Base-by-base conservation (phyloP, 2,329 filamentous ascomycete genomes). In the Rhinocladiella mackenziei region DNA sequence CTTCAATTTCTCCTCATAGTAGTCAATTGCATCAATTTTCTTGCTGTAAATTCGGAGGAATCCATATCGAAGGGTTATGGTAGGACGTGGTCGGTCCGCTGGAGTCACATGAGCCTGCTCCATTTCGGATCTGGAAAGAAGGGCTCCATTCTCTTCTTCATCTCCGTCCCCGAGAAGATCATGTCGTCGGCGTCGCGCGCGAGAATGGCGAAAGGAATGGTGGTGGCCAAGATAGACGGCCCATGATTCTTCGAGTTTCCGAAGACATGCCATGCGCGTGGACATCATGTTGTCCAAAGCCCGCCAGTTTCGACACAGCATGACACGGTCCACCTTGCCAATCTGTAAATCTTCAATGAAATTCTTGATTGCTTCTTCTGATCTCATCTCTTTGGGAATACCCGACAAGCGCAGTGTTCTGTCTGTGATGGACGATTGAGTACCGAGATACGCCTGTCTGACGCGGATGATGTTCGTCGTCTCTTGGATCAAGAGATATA, bases 361-460 rank as follows among this genome's bases (percentile, higher is more conserved):
- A 2, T 86, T 74, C 62, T 87, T 92, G 55, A 98, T 87, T 57
- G 83, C 83, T 7, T 81, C 77, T 63, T 97, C 91, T 0, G 84
- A 84, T 45, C 86, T 78, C 47, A 97, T 68, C 17, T 91, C 81
- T 3, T 66, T 62, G 0, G 94, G 92, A 15, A 98, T 91, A 0
- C 91, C 91, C 0, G 91, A 92, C 13, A 98, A 69, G 17, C 88
- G 83, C 58, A 98, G 89, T 0, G 92, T 98, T 22, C 89, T 81
- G 65, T 98, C 92, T 1, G 92, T 97, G 39, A 96, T 80, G n/a
- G 91, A 97, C 0, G 86, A 89, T 65, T 97, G 91, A 15, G 83
- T 88, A 9, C 92, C 92, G 7, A 98, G 75, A 61, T 96, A 98
- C 46, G 89, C 81, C 64, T 98, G 92, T 17, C 92, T 76, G 20